Conservation (phyloP, 2,329 filamentous ascomycete species). For the Dendrostoma leiphaemia region DNA sequence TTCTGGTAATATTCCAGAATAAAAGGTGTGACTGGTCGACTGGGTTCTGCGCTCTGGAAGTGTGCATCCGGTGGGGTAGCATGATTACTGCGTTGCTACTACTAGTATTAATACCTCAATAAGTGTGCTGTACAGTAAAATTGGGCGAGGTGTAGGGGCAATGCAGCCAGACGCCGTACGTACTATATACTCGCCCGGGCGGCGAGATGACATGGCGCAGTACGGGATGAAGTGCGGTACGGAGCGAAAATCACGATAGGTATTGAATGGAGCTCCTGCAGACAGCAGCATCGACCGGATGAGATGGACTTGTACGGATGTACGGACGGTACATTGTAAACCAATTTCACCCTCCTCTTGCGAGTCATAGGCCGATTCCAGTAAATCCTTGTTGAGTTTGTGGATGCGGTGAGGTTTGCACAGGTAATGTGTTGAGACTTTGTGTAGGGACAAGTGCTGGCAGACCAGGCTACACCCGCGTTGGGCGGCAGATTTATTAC, state of each 20-base stretch:
- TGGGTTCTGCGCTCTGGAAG: neutral
- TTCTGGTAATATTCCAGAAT: constrained; percentile 1
- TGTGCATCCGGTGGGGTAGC: neutral
- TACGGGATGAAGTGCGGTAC: too few relatives aligned
- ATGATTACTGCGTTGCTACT: neutral
- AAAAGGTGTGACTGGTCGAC: neutral
- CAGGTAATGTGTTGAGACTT: neutral
- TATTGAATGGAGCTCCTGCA: too few relatives aligned
- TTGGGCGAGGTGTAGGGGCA: neutral
- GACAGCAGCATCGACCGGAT: neutral
- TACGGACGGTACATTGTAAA: too few relatives aligned
- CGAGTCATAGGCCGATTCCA: neutral
- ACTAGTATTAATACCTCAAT: too few relatives aligned
- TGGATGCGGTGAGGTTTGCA: neutral
- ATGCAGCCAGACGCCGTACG: neutral
- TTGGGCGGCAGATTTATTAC: neutral
- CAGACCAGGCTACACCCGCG: neutral
- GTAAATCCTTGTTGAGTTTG: neutral
- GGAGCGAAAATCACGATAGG: too few relatives aligned
- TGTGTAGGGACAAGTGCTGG: neutral
- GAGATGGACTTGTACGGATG: neutral
- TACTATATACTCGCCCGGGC: neutral
- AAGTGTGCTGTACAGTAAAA: too few relatives aligned
- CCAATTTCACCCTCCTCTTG: neutral
- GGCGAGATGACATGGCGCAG: too few relatives aligned